Evolutionary conservation across 257 asterid genomes (phyloP), one percentile per base, ranked within the genome.

Genomic region (Salvia splendens): DNA sequence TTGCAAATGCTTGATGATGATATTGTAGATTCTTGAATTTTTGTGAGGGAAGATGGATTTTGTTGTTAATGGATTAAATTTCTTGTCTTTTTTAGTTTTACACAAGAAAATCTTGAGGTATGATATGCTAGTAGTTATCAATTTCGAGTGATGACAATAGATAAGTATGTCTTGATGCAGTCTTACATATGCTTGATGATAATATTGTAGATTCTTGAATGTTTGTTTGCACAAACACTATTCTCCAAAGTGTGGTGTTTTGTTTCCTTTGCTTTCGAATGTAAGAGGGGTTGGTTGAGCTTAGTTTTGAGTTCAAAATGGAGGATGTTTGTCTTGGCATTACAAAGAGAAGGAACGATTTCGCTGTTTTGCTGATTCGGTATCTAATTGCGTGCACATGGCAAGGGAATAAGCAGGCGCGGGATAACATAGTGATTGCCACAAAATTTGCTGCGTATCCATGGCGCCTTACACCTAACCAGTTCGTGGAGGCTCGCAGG

Each of bases 391-490:
- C 66, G 20, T 72, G 28, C 41, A 24, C 30, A 64, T 42, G 11
- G 69, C 75, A 80, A 91, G 98, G 95, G 49, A 79, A 70, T 60
- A 69, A 79, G 82, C 79, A 76, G 76, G 79, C 32, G 61, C 69
- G 67, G 73, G 83, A 81, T 71, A 75, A 81, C 43, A 80, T 90
- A 24, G 85, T 88, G 62, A 85, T 93, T 53, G 99, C 99, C 7
- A 88, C 97, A 6, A 90, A 93, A 74, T 90, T 93, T 61, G 99
- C 99, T 60, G 99, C 99, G 8, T 93, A 90, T 73, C 99, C 99
- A 0, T 93, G 99, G 97, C 97, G 97, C 54, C 57, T 90, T 59
- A 93, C 96, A 20, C 95, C 96, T 40, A 83, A 84, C 60, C 96
- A 90, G 64, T 90, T 93, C 59, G 96, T 93, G 41, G 77, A 82